Evolutionary conservation across 1,139 yeast species (phyloP).

Genomic region (Scheffersomyces titani): DNA sequence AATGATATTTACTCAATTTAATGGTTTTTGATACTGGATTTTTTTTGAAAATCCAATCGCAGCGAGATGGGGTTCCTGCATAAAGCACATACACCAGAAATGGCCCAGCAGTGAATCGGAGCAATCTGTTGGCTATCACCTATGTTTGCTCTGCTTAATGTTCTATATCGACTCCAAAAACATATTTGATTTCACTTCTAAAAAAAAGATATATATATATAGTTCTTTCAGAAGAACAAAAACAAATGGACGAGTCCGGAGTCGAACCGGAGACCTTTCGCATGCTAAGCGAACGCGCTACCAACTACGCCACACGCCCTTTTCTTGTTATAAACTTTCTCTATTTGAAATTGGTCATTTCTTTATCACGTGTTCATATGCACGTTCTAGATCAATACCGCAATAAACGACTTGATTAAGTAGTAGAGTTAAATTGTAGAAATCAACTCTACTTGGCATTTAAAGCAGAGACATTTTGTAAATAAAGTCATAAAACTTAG

Average conservation of each 20-base stretch:
- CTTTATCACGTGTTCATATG: too few relatives aligned
- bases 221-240: slow-evolving; percentile 7
- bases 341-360: not conserved
- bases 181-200: too few relatives aligned
- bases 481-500: too few relatives aligned
- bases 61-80: not conserved
- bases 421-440: too few relatives aligned
- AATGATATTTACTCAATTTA: not conserved
- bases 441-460: too few relatives aligned
- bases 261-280: slow-evolving; percentile 89
- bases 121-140: not conserved
- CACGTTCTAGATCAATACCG: not conserved
- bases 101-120: not conserved
- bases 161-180: not conserved
- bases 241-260: slow-evolving; percentile 78
- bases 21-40: not conserved
- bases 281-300: slow-evolving; percentile 92
- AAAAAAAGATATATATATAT: not conserved
- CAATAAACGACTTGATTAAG: too few relatives aligned
- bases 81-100: not conserved
- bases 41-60: not conserved
- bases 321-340: not conserved
- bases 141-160: not conserved
- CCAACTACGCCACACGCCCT: slow-evolving; percentile 93
- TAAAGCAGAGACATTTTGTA: too few relatives aligned